These are phyloP conservation scores for Agaricus sinodeliciosus DNA, from an alignment of 768 basidiomycete genomes.

Conservation along the genomic window DNA sequence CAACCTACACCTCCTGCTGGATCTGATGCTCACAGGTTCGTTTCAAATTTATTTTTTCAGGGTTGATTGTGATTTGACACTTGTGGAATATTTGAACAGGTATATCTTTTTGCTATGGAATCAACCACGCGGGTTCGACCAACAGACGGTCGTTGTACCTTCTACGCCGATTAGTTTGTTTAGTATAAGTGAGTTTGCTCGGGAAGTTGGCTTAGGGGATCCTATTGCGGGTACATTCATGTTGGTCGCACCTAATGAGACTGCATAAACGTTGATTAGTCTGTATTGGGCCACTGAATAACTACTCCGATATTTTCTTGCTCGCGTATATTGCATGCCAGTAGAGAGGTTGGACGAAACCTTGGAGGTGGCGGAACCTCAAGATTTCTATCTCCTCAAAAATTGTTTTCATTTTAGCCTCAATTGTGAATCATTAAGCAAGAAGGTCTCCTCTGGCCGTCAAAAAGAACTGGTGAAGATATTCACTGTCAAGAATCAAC, in stretches of 20 bases:
- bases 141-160: slow-evolving; percentile 32
- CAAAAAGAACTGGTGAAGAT: too few species aligned
- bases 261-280: not conserved
- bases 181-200: slow-evolving; percentile 38
- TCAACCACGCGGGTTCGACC: slow-evolving; percentile 33
- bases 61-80: too few species aligned
- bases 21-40: not conserved
- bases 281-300: not conserved
- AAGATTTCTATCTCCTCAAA: too few species aligned
- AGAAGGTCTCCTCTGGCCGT: too few species aligned
- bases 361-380: too few species aligned
- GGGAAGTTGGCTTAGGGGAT: slow-evolving; percentile 32
- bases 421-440: too few species aligned
- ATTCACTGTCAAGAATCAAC: too few species aligned
- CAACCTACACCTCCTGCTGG: slow-evolving; percentile 26
- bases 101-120: slow-evolving; percentile 43
- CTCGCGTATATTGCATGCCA: too few species aligned
- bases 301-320: not conserved
- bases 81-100: slow-evolving; percentile 17
- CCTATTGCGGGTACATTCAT: slow-evolving; percentile 46
- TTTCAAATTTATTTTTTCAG: not conserved
- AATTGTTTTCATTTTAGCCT: too few species aligned
- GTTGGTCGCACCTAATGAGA: slow-evolving; percentile 26
- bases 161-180: slow-evolving; percentile 27
- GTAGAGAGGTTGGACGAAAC: too few species aligned